Evolutionary conservation across 2,329 filamentous ascomycete species (phyloP), one percentile per base, ranked within the genome.

Genomic region (Ophiostoma pallidulum): DNA sequence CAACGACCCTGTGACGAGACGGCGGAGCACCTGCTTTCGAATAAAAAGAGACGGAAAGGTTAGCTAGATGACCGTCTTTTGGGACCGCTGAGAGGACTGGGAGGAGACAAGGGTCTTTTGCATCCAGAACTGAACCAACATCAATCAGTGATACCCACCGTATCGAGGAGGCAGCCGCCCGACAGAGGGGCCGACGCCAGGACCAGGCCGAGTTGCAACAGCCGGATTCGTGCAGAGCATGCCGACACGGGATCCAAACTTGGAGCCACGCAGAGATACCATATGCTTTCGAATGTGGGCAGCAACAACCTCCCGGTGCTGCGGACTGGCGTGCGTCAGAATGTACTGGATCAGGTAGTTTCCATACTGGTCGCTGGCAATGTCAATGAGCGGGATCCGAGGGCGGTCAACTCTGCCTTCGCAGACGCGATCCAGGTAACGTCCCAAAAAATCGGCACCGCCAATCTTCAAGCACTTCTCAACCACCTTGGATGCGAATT

Each of bases 271-370:
- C 41, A 98, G 84, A 48, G 92, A 98, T 8, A 98, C 92, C 92
- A 98, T 98, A 66, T 98, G 92, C 77, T 97, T 97, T 58, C 88
- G 85, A 59, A 98, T 94, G 62, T 98, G 92, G 48, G 82, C 82
- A 41, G 90, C 89, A 55, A 98, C 92, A 55, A 94, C 73, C 62
- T 98, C 94, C 50, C 89, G 86, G 63, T 97, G 92, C 63, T 94
- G 88, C 47, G 84, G 73, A 49, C 82, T 80, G 52, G 88, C 84
- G 63, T 96, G 86, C 58, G 88, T 90, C 60, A 98, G 74, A 60
- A 98, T 92, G 78, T 94, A 95, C 66, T 98, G 92, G 54, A 98
- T 86, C 54, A 98, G 77, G 61, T 98, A 98, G 69, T 98, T 98
- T 58, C 92, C 92, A 62, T 97, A 98, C 65, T 98, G 94, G 63